Evolutionary conservation across 805 yeast genomes (phyloP).

Genomic region (Danielozyma ontarioensis): DNA sequence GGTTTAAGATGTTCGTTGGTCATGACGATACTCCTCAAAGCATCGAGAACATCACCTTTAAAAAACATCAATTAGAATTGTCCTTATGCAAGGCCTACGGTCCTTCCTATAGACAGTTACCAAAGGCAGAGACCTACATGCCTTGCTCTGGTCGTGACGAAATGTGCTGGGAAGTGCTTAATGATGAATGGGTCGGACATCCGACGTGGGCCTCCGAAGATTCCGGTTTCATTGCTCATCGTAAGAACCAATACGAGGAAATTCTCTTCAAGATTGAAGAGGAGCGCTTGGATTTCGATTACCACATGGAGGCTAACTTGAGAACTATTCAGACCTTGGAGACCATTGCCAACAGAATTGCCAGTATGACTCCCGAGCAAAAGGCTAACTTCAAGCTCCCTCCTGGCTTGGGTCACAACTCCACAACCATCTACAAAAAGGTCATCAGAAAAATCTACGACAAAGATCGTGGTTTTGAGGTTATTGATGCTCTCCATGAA

Average conservation of each 20-base stretch:
- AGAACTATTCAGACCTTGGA: constrained; percentile 94
- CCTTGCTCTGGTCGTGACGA: constrained; percentile 98
- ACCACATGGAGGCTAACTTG: constrained; percentile 88
- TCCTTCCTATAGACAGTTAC: constrained; percentile 88
- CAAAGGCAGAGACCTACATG: constrained; percentile 91
- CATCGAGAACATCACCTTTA: constrained; percentile 82
- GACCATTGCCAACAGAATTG: constrained; percentile 89
- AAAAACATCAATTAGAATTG: constrained; percentile 87
- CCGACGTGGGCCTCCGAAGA: constrained; percentile 99
- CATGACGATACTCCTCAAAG: constrained; percentile 78
- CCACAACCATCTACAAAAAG: constrained; percentile 87
- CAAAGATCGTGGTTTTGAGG: constrained; percentile 92
- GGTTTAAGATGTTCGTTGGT: constrained; percentile 93
- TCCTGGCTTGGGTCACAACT: constrained; percentile 88
- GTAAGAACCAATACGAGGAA: constrained; percentile 97
- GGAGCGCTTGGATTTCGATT: constrained; percentile 96
- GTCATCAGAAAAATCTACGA: constrained; percentile 90
- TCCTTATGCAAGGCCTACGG: constrained; percentile 91
- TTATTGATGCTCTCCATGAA: constrained; percentile 91
- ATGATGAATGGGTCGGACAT: constrained; percentile 99
- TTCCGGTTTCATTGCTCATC: constrained; percentile 97
- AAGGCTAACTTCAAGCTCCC: constrained; percentile 81
- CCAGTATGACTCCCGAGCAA: constrained; percentile 89
- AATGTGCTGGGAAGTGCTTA: constrained; percentile 97
- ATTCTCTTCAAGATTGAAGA: constrained; percentile 92